phyloP scores from a whole-genome alignment of 495 filamentous ascomycete species.

The Aspergillus hancockii region DNA sequence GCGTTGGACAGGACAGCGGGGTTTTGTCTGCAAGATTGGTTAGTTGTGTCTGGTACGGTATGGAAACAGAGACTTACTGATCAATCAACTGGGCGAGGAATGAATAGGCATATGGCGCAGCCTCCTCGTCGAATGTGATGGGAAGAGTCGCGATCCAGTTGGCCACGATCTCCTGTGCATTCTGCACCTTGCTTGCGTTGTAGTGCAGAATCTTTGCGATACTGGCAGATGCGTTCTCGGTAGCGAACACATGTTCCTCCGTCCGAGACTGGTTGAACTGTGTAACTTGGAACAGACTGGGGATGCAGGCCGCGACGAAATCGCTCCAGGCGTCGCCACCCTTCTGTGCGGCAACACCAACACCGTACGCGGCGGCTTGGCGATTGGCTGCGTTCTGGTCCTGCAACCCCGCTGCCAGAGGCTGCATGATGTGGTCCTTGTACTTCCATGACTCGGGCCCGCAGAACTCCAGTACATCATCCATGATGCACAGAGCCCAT shows the following conservation, averaged over 20 bases:
- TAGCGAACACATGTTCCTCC: constrained; percentile 96
- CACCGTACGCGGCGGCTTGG: constrained; percentile 94
- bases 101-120: constrained; percentile 92
- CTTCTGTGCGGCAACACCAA: constrained; percentile 92
- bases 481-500: constrained; percentile 98
- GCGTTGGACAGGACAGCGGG: constrained; percentile 75
- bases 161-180: constrained; percentile 68
- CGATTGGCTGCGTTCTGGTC: constrained; percentile 89
- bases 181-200: constrained; percentile 72
- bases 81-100: constrained; percentile 91
- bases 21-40: constrained; percentile 67
- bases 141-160: constrained; percentile 91
- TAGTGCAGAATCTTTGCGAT: constrained; percentile 96
- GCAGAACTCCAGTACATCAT: constrained; percentile 97
- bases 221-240: constrained; percentile 94
- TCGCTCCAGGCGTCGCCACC: constrained; percentile 81
- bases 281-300: constrained; percentile 79
- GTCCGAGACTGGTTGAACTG: constrained; percentile 75
- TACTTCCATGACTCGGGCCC: constrained; percentile 81
- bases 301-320: constrained; percentile 77
- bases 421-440: constrained; percentile 78
- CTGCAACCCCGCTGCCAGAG: constrained; percentile 76
- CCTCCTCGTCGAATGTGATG: constrained; percentile 93
- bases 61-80: constrained; percentile 64
- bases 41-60: constrained; percentile 9